Evolutionary conservation across 2,329 filamentous ascomycete species (phyloP), one percentile per base, ranked within the genome.

Genomic region (Pseudonectria foliicola): DNA sequence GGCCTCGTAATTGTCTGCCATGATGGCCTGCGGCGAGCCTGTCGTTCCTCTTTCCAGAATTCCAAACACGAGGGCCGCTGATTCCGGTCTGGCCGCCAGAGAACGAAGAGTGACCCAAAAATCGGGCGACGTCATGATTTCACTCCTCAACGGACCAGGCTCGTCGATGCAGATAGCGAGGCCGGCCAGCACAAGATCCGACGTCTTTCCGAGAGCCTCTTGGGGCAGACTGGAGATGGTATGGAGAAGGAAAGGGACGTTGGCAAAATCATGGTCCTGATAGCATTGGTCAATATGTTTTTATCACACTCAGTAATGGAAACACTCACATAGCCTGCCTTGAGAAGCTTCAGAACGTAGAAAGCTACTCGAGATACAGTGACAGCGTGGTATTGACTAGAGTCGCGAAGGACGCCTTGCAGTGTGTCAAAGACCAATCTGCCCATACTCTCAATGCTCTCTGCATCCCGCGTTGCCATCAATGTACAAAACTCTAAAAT

Each of bases 61-160:
- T 35, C 83, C 78, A 57, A 96, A 96, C 0, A 94, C 88, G 12
- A 81, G 71, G 1, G 80, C 71, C 2, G 87, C 84, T 16, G 83
- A 81, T 34, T 85, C 80, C 3, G 77, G 64, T 42, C 82, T 75
- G 15, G 71, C 68, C 30, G 85, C 79, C 13, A 98, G 67, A 23
- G 79, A 75, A 42, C 87, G 81, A 34, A 98, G 68, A 11, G 95
- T 85, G 5, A 83, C 82, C 92, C 92, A 98, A 60, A 98, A 96
- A 55, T 98, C 92, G 0, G 92, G 92, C 13, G 90, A 96, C 11
- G 86, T 90, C 62, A 94, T 93, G 48, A 96, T 85, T 62, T 96
- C 90, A 48, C 85, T 95, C 38, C 86, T 80, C 18, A 98, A 67
- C 10, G 84, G 78, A 16, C 80, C 80, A 1, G 86, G 78, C 40